Percentiles rank a stretch among this genome's conserved stretches.
These are phyloP conservation scores for Xylariomycetidae sp. DNA, from an alignment of 2,329 filamentous ascomycete species.

Conservation along the genomic window DNA sequence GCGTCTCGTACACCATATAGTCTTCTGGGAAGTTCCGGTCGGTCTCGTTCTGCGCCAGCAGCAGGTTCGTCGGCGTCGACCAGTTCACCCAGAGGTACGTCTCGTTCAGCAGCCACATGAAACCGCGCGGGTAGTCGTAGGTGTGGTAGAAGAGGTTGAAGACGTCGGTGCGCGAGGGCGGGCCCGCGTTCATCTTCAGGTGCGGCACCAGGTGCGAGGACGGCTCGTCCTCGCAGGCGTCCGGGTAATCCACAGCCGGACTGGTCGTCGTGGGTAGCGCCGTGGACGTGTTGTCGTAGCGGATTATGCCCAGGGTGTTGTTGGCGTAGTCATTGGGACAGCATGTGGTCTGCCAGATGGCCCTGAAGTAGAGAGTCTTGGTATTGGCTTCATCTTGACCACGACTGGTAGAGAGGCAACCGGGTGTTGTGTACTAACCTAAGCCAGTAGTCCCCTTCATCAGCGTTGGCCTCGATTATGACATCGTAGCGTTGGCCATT, in stretches of 20 bases:
- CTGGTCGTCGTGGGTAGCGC: conserved; percentile 5
- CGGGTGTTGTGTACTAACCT: too few relatives aligned
- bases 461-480: conserved; percentile 33
- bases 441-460: conserved; percentile 22
- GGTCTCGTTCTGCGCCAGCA: too few relatives aligned
- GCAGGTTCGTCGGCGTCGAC: conserved; percentile 36
- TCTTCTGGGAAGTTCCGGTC: too few relatives aligned
- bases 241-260: not conserved
- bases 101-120: conserved; percentile 45
- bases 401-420: too few relatives aligned
- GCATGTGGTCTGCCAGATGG: conserved; percentile 23
- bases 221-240: conserved; percentile 32
- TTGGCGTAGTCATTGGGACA: conserved; percentile 29
- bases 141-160: too few relatives aligned
- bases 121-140: too few relatives aligned
- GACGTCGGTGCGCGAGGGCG: too few relatives aligned
- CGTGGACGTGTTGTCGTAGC: conserved; percentile 26
- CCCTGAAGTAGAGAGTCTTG: conserved; percentile 26
- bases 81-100: conserved; percentile 41
- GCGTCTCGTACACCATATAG: too few relatives aligned
- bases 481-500: conserved; percentile 35
- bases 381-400: not conserved
- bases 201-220: conserved; percentile 15
- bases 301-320: conserved; percentile 44
- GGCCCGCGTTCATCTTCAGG: too few relatives aligned